A percentile compares a stretch with the other conserved stretches of the same genome.
These are phyloP conservation scores for Apiospora arundinis DNA, from an alignment of 2,329 filamentous ascomycete species.

Conservation along the genomic window DNA sequence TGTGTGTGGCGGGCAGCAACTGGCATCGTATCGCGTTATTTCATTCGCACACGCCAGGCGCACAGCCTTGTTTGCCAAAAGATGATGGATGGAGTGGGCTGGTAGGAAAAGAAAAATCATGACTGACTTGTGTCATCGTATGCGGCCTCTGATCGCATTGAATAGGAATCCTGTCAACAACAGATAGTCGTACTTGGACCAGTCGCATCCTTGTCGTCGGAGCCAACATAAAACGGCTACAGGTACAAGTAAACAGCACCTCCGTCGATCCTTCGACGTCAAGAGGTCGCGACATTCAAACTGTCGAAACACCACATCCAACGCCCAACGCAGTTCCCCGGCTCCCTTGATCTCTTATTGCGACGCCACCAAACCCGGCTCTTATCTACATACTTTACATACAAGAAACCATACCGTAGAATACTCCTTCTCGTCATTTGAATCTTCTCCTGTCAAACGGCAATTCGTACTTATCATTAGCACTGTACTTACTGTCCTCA, in stretches of 20 bases:
- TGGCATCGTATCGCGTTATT: slow-evolving; percentile 5
- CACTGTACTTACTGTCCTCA: neutral
- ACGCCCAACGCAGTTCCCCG: neutral
- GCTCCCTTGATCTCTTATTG: neutral
- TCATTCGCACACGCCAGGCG: neutral
- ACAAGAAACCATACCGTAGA: neutral
- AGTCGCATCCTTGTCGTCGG: neutral
- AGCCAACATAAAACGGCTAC: neutral
- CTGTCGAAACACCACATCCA: neutral
- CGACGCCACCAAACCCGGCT: neutral
- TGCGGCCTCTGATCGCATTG: neutral
- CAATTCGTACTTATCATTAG: neutral
- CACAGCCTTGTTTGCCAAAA: slow-evolving; percentile 6
- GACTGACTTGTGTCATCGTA: neutral
- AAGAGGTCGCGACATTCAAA: neutral
- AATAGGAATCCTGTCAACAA: neutral
- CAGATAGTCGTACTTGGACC: neutral
- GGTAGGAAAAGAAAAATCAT: neutral
- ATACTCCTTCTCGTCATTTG: too few relatives aligned
- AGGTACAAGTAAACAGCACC: slow-evolving; percentile 4
- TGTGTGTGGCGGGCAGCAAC: neutral
- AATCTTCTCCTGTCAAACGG: neutral
- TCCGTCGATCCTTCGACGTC: neutral
- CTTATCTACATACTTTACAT: too few relatives aligned
- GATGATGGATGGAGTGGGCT: neutral